phyloP scores from a whole-genome alignment of 345 rosid genomes.

The Theobroma cacao region DNA sequence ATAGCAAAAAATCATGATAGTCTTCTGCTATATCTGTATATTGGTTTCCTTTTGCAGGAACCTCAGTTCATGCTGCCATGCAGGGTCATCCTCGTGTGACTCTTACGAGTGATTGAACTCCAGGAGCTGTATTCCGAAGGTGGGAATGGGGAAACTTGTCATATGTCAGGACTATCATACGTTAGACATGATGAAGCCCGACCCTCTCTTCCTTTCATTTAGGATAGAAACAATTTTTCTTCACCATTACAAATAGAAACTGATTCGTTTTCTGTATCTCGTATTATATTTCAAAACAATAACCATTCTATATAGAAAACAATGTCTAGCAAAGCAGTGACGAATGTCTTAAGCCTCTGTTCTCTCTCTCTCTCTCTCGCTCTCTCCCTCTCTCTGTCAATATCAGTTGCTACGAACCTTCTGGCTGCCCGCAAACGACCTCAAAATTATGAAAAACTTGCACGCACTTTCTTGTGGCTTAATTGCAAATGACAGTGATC shows the following conservation, averaged over 20 bases:
- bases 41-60: slow-evolving; percentile 20
- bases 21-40: not conserved
- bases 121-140: not conserved
- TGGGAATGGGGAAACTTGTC: not conserved
- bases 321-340: not conserved
- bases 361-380: not conserved
- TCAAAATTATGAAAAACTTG: not conserved
- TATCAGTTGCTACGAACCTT: not conserved
- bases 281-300: slow-evolving; percentile 2
- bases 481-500: not conserved
- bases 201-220: not conserved
- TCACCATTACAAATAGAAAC: not conserved
- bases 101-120: not conserved
- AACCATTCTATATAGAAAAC: not conserved
- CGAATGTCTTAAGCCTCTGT: not conserved
- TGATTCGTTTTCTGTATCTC: not conserved
- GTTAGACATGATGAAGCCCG: not conserved
- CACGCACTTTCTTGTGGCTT: not conserved
- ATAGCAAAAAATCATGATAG: not conserved
- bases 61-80: not conserved
- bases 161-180: not conserved
- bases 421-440: not conserved
- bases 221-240: not conserved
- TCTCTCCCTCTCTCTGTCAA: not conserved
- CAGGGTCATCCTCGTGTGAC: not conserved